phyloP scores from a whole-genome alignment of 495 filamentous ascomycete genomes.

The Penicillium paradoxum region DNA sequence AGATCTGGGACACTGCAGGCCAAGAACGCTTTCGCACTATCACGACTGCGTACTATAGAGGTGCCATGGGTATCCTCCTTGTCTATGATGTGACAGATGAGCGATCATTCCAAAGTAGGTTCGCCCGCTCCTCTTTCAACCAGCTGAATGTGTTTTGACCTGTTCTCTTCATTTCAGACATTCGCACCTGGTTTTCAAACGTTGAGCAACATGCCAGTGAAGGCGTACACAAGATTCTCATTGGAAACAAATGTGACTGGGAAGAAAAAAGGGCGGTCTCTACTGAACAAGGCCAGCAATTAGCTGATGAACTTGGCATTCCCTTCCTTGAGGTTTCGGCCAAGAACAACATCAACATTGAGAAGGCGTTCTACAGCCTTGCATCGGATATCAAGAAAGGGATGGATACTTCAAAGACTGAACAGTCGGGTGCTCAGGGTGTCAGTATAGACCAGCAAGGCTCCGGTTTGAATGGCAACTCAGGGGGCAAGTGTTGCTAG shows the following conservation, averaged over 20 bases:
- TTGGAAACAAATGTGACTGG: slow-evolving; percentile 99
- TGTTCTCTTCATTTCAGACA: slow-evolving; percentile 55
- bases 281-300: slow-evolving; percentile 85
- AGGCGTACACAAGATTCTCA: slow-evolving; percentile 99
- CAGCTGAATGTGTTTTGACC: neutral
- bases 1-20: slow-evolving; percentile 99
- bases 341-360: slow-evolving; percentile 99
- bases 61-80: slow-evolving; percentile 96
- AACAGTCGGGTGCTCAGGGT: slow-evolving; percentile 57
- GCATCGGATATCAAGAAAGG: slow-evolving; percentile 96
- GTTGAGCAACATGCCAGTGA: slow-evolving; percentile 98
- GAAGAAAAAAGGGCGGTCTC: slow-evolving; percentile 95
- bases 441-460: slow-evolving; percentile 67
- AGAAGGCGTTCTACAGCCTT: slow-evolving; percentile 95
- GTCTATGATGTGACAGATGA: slow-evolving; percentile 99
- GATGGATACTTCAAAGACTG: slow-evolving; percentile 68
- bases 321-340: slow-evolving; percentile 98
- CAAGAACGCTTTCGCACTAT: slow-evolving; percentile 98
- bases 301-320: slow-evolving; percentile 94
- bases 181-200: slow-evolving; percentile 98
- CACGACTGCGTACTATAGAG: slow-evolving; percentile 97
- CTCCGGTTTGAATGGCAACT: slow-evolving; percentile 52
- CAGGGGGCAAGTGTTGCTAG: slow-evolving; percentile 86
- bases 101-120: slow-evolving; percentile 90
- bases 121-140: neutral